These are phyloP conservation scores for Immersiporthe knoxdaviesiana DNA, from an alignment of 2,329 filamentous ascomycete genomes.

Conservation along the genomic window DNA sequence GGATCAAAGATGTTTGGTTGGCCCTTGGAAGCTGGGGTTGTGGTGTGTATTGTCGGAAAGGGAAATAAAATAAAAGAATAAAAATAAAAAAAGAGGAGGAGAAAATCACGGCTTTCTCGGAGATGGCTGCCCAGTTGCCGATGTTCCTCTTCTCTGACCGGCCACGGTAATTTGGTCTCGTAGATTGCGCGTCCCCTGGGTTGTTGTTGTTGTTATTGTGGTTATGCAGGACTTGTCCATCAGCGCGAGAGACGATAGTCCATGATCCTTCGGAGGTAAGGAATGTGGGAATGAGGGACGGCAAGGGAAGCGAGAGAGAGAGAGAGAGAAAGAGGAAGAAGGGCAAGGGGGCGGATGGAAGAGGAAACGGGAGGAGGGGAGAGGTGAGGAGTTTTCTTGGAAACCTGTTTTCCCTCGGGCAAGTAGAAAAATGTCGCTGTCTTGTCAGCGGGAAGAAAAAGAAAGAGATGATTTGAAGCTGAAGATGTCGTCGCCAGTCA, in stretches of 20 bases:
- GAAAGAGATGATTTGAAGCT: not conserved
- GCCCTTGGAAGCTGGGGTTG: not conserved
- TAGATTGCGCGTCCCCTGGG: conserved; percentile 27
- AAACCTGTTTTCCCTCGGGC: not conserved
- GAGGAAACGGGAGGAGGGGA: not conserved
- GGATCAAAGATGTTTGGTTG: not conserved
- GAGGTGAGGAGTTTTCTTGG: not conserved
- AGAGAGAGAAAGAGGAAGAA: not conserved
- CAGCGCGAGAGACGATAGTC: not conserved
- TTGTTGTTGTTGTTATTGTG: not conserved
- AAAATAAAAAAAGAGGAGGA: not conserved
- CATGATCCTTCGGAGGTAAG: not conserved
- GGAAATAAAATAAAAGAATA: no score
- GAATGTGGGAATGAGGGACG: not conserved
- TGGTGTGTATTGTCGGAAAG: conserved; percentile 3
- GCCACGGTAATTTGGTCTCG: conserved; percentile 23
- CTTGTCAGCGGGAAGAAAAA: not conserved
- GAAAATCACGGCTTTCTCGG: conserved; percentile 1
- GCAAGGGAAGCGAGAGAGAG: no score
- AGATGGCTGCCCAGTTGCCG: conserved; percentile 19
- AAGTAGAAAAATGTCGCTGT: not conserved
- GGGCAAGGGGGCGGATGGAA: no score
- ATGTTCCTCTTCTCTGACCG: not conserved
- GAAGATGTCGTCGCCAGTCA: conserved; percentile 8
- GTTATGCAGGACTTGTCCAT: not conserved